These are phyloP conservation scores for Aciculosporium take DNA, from an alignment of 2,329 filamentous ascomycete species.

Conservation along the genomic window DNA sequence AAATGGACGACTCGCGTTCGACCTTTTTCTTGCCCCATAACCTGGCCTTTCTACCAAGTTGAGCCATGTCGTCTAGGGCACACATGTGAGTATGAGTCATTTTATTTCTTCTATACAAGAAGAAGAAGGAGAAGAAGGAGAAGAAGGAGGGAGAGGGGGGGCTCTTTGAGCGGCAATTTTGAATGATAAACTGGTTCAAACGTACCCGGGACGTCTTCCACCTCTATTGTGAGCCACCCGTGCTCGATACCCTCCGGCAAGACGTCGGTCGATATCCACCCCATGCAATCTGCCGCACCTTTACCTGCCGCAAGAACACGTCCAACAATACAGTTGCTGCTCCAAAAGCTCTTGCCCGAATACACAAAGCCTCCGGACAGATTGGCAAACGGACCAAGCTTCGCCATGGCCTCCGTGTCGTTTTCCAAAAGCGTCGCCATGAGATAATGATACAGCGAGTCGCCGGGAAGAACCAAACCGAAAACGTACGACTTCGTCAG, in stretches of 20 bases:
- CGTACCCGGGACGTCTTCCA: slow-evolving; percentile 38
- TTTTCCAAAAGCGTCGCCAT: slow-evolving; percentile 54
- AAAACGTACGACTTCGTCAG: slow-evolving; percentile 54
- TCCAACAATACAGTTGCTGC: slow-evolving; percentile 49
- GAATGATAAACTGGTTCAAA: not conserved
- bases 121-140: no score
- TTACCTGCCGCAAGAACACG: slow-evolving; percentile 48
- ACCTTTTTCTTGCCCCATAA: slow-evolving; percentile 46
- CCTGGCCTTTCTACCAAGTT: slow-evolving; percentile 39
- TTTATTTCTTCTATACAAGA: not conserved
- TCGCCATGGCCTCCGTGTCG: slow-evolving; percentile 43
- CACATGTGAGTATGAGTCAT: not conserved
- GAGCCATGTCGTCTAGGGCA: slow-evolving; percentile 35
- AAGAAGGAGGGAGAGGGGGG: no score
- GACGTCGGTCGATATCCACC: slow-evolving; percentile 51
- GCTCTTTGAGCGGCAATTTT: not conserved
- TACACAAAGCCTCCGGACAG: slow-evolving; percentile 53
- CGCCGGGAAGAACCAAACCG: slow-evolving; percentile 49
- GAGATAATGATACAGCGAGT: slow-evolving; percentile 46
- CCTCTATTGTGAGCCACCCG: slow-evolving; percentile 46
- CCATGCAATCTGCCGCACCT: slow-evolving; percentile 51
- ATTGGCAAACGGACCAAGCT: slow-evolving; percentile 45
- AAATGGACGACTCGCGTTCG: slow-evolving; percentile 44
- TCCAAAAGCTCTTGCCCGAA: slow-evolving; percentile 52
- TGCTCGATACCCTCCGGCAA: slow-evolving; percentile 35